Conservation (phyloP, 495 filamentous ascomycete species). For the Lasiosphaeria ovina region DNA sequence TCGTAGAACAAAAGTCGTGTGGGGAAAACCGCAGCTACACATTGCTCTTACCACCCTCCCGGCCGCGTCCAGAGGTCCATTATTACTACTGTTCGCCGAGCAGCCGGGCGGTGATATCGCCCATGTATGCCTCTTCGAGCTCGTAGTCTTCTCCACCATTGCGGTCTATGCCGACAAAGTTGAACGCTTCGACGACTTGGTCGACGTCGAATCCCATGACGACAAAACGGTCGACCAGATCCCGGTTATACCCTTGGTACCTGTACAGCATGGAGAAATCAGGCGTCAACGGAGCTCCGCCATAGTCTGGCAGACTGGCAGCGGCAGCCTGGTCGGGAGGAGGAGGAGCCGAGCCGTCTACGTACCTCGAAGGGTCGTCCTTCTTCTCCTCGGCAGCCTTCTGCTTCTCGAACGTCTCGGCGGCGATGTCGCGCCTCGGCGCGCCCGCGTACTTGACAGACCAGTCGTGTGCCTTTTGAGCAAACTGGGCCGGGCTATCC, state of each 20-base stretch:
- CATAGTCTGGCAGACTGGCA: neutral
- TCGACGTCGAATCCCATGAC: constrained; percentile 95
- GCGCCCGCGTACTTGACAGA: constrained; percentile 80
- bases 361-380: constrained; percentile 41
- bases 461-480: constrained; percentile 85
- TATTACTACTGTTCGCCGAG: constrained; percentile 65
- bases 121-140: constrained; percentile 81
- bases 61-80: neutral
- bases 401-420: constrained; percentile 17
- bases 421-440: constrained; percentile 44
- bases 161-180: constrained; percentile 74
- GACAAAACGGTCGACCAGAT: constrained; percentile 83
- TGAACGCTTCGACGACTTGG: constrained; percentile 80
- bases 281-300: neutral
- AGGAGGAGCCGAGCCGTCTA: neutral
- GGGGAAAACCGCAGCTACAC: neutral
- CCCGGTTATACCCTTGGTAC: constrained; percentile 86
- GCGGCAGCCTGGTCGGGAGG: no score
- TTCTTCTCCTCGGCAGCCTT: constrained; percentile 21
- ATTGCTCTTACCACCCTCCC: neutral
- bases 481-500: constrained; percentile 71
- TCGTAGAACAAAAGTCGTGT: no score
- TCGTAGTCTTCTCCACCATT: constrained; percentile 77
- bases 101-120: constrained; percentile 81
- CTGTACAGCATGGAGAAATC: constrained; percentile 38